Percentiles rank a stretch among this genome's conserved stretches.
Evolutionary conservation across 2,329 filamentous ascomycete species (phyloP).

Genomic region (Arthrobotrys conoides): DNA sequence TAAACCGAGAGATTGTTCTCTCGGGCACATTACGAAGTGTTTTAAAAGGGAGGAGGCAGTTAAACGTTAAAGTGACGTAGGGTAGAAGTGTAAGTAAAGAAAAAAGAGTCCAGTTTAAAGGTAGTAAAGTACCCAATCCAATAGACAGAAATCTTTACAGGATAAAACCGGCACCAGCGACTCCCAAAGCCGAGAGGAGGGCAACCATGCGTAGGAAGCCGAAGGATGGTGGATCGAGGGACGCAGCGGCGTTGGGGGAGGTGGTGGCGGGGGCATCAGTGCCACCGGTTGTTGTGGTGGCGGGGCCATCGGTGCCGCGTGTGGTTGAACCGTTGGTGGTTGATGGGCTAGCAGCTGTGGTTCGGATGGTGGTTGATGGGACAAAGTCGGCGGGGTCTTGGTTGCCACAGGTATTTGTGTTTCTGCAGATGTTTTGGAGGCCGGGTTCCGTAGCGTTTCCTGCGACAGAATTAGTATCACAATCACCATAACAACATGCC

Average conservation of each 20-base stretch:
- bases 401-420: slow-evolving; percentile 56
- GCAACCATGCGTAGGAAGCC: slow-evolving; percentile 28
- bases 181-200: slow-evolving; percentile 41
- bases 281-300: slow-evolving; percentile 18
- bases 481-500: neutral
- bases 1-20: slow-evolving; percentile 10
- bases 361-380: slow-evolving; percentile 40
- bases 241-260: slow-evolving; percentile 31
- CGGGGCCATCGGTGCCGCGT: neutral
- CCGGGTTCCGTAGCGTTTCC: slow-evolving; percentile 50
- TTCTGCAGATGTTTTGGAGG: slow-evolving; percentile 53
- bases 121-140: too few relatives aligned
- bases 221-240: slow-evolving; percentile 23
- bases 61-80: neutral
- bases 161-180: slow-evolving; percentile 48
- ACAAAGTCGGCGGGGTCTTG: slow-evolving; percentile 49
- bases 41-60: neutral
- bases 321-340: neutral
- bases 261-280: slow-evolving; percentile 25
- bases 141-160: slow-evolving; percentile 25
- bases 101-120: neutral
- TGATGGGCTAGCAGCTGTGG: slow-evolving; percentile 6
- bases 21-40: slow-evolving; percentile 14
- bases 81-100: neutral
- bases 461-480: slow-evolving; percentile 8